Conservation (phyloP, 306 rosid genomes). For the Leucaena leucocephala region DNA sequence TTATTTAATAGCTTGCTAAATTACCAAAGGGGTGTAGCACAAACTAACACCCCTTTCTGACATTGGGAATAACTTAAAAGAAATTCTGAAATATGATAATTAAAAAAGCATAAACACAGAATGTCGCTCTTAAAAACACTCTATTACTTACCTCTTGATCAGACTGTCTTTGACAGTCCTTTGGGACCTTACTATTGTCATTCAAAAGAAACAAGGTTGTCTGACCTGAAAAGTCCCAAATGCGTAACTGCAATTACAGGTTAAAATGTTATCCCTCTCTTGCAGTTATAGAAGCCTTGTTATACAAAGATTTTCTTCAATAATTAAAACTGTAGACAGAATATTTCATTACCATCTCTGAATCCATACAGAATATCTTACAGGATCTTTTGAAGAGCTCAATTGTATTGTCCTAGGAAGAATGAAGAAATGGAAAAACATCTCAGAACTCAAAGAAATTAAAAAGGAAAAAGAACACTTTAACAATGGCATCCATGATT, state of each 20-base stretch:
- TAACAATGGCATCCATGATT: conserved; percentile 15
- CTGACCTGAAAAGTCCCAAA: conserved; percentile 94
- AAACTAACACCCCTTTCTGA: conserved; percentile 24
- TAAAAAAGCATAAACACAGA: conserved; percentile 23
- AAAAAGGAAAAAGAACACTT: not conserved
- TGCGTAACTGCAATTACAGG: conserved; percentile 61
- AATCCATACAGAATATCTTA: conserved; percentile 82
- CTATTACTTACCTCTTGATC: conserved; percentile 74
- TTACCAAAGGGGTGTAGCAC: conserved; percentile 15
- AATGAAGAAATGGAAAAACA: conserved; percentile 26
- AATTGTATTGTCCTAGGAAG: conserved; percentile 73
- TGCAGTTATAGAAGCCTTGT: conserved; percentile 31
- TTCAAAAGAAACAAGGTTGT: conserved; percentile 54
- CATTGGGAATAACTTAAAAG: conserved; percentile 15
- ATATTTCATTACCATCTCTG: conserved; percentile 74
- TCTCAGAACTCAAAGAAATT: conserved; percentile 27
- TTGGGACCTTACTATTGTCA: conserved; percentile 50
- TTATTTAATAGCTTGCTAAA: conserved; percentile 20
- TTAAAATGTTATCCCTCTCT: conserved; percentile 37
- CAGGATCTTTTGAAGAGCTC: conserved; percentile 91
- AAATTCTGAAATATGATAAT: conserved; percentile 6
- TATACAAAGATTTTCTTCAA: not conserved
- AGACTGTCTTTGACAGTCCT: conserved; percentile 67
- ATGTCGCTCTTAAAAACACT: not conserved
- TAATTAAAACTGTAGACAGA: conserved; percentile 20